Percentiles rank a stretch among this genome's conserved stretches.
Conservation (phyloP, 2,329 filamentous ascomycete genomes). For the Fusarium begoniae region DNA sequence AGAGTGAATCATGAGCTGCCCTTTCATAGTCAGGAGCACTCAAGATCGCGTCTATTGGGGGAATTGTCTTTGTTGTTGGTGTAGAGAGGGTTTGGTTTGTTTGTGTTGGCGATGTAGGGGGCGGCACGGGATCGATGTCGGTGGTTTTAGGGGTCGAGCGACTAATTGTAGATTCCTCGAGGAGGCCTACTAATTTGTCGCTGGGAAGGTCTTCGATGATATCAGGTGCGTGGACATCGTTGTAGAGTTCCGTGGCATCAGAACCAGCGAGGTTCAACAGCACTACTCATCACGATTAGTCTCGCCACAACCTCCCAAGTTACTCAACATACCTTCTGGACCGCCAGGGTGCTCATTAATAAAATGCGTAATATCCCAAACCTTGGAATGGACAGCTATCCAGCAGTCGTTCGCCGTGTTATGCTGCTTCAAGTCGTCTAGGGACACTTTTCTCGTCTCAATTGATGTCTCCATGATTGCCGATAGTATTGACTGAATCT, state of each 20-base stretch:
- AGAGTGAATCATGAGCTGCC: constrained; percentile 63
- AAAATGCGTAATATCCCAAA: constrained; percentile 77
- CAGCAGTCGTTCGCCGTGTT: constrained; percentile 63
- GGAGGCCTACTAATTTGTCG: constrained; percentile 57
- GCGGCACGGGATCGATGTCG: neutral
- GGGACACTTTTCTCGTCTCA: constrained; percentile 11
- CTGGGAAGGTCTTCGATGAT: constrained; percentile 53
- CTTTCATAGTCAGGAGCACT: constrained; percentile 61
- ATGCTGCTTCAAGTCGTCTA: constrained; percentile 57
- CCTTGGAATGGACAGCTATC: constrained; percentile 73
- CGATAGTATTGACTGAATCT: neutral
- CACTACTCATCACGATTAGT: constrained; percentile 45
- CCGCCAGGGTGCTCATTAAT: constrained; percentile 55
- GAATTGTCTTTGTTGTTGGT: neutral
- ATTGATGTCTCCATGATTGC: constrained; percentile 19
- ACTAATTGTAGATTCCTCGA: constrained; percentile 48
- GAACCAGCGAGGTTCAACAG: constrained; percentile 61
- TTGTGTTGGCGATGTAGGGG: neutral
- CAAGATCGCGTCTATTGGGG: neutral
- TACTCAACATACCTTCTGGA: constrained; percentile 39
- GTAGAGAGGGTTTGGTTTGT: neutral
- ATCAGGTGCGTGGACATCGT: constrained; percentile 57
- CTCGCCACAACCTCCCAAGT: rapidly evolving
- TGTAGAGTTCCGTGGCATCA: constrained; percentile 63
- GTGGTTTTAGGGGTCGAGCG: neutral